Conservation (phyloP, 108 stramenopile genomes). For the Nitzschia palea region DNA sequence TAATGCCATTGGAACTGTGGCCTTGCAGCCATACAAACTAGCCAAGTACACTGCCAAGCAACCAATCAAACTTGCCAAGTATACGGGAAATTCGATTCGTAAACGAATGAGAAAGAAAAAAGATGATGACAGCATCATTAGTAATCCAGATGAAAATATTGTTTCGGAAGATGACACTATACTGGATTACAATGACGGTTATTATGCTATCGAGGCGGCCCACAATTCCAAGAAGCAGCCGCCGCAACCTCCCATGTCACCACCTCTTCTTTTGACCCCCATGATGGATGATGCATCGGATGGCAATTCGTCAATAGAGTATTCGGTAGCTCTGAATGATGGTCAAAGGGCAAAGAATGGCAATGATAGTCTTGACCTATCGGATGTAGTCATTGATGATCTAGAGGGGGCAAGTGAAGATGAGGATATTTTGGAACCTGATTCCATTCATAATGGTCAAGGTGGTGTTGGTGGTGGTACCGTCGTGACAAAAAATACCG, state of each 20-base stretch:
- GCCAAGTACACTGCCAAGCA: constrained; percentile 16
- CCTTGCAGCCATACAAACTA: constrained; percentile 12
- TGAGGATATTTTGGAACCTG: not conserved
- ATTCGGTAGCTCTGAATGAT: not conserved
- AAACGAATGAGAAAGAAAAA: constrained; percentile 1
- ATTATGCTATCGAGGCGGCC: not conserved
- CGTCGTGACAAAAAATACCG: too few species aligned
- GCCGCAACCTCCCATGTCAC: not conserved
- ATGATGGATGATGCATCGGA: constrained; percentile 1
- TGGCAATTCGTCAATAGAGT: not conserved
- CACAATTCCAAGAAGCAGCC: not conserved
- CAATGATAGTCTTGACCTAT: not conserved
- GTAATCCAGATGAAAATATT: not conserved
- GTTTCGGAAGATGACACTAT: not conserved
- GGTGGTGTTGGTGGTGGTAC: too few species aligned
- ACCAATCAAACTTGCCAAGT: constrained; percentile 15
- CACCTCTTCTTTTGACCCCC: not conserved
- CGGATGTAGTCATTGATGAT: not conserved
- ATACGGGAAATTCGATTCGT: not conserved
- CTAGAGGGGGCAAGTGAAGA: not conserved
- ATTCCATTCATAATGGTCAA: too few species aligned
- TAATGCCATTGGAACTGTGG: constrained; percentile 12
- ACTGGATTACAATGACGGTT: not conserved
- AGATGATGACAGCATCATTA: not conserved
- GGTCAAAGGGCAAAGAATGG: not conserved